Base-by-base conservation (phyloP, 441 rosid species). In the Rhodomyrtus psidioides region DNA sequence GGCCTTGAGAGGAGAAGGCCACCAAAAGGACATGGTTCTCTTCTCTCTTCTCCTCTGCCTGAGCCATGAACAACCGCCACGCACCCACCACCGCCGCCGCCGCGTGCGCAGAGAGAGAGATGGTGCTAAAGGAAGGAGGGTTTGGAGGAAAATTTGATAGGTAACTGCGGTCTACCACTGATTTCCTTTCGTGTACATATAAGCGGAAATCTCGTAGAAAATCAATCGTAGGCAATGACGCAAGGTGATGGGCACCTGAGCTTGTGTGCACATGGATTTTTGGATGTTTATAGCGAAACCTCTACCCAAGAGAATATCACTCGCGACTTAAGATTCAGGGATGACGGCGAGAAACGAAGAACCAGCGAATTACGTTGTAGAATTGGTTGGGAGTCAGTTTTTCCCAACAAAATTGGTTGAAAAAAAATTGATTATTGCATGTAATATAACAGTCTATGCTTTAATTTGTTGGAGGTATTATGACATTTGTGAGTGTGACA, bases 1-100 rank as follows among this genome's bases (percentile, higher is more conserved):
- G 92, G 46, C 92, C 90, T 86, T 89, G 92, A 24, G 89, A 10
- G 24, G 91, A 28, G 60, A 90, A 85, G 86, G 91, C 53, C 46
- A 90, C 92, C 84, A 89, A 46, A 13, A 90, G 87, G 26, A 89
- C 90, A 65, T 89, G 91, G 49, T 79, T 17, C 81, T 88, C 88
- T 24, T 65, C 82, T 12, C 51, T 39, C 79, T 70, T 39, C 51
- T 70, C 79, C n/a, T 70, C 79, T 2, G n/a, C 51, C 79, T 70
- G 79, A 70, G 49, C 79, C 79, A 70, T 70, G 16, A 39, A 21
- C 79, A 70, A 23, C 79, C 7, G 9, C 79, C 49, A 39, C 49
- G 16, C 79, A 39, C 16, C n/a, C 8, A 0, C 1, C 15, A 1
- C 53, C 8, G 16, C 79, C 2, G 16, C n/a, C n/a, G 2, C 79